A percentile compares a stretch with the other conserved stretches of the same genome.
Conservation (phyloP, 805 yeast genomes). For the Nakazawaea anatomiae region DNA sequence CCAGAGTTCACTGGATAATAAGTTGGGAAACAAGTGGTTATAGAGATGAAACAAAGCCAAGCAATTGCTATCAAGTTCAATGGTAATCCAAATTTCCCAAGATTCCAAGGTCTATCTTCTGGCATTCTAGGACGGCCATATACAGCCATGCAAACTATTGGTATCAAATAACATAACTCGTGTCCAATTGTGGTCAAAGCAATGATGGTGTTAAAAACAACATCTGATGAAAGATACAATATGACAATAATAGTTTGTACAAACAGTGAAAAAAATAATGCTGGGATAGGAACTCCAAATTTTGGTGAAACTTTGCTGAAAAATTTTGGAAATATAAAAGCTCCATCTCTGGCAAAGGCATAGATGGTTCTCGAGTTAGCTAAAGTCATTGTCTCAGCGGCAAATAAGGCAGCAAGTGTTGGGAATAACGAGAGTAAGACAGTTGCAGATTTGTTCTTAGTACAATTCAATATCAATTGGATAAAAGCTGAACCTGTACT, state of each 20-base stretch:
- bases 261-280: slow-evolving; percentile 19
- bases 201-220: slow-evolving; percentile 27
- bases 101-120: slow-evolving; percentile 18
- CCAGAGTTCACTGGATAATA: slow-evolving; percentile 17
- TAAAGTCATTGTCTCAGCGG: slow-evolving; percentile 24
- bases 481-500: slow-evolving; percentile 20
- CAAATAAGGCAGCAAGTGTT: slow-evolving; percentile 18
- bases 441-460: slow-evolving; percentile 23
- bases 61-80: slow-evolving; percentile 15
- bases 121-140: slow-evolving; percentile 18
- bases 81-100: slow-evolving; percentile 17
- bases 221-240: slow-evolving; percentile 23
- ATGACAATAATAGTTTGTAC: slow-evolving; percentile 22
- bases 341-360: slow-evolving; percentile 29
- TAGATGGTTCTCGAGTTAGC: slow-evolving; percentile 27
- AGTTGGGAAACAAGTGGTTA: slow-evolving; percentile 21
- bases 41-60: slow-evolving; percentile 18
- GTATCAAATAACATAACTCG: slow-evolving; percentile 25
- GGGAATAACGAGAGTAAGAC: slow-evolving; percentile 18
- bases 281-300: slow-evolving; percentile 24
- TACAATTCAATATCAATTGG: slow-evolving; percentile 18
- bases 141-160: slow-evolving; percentile 20
- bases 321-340: slow-evolving; percentile 24
- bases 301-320: slow-evolving; percentile 20
- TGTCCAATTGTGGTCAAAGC: slow-evolving; percentile 26